Evolutionary conservation across 1,139 yeast genomes (phyloP).

Genomic region (Cylindricascospora bacillispora): DNA sequence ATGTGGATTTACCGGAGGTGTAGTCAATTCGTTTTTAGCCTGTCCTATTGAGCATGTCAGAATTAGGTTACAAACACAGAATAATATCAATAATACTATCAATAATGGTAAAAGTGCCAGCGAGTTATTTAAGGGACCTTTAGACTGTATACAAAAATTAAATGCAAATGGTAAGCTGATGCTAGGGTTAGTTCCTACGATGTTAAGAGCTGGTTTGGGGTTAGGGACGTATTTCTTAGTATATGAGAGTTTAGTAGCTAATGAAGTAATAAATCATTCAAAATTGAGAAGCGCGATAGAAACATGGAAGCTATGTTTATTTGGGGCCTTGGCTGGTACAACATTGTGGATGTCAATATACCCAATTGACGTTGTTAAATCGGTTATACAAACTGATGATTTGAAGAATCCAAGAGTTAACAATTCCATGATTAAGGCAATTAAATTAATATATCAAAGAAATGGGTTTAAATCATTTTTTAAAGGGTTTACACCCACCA

Average conservation of each 20-base stretch:
- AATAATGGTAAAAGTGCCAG: conserved; percentile 8
- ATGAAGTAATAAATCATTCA: conserved; percentile 33
- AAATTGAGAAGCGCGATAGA: conserved; percentile 51
- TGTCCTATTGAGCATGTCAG: conserved; percentile 90
- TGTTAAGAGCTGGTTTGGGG: conserved; percentile 74
- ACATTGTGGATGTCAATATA: conserved; percentile 72
- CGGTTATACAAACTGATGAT: conserved; percentile 75
- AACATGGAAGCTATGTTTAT: conserved; percentile 71
- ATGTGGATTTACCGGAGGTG: conserved; percentile 82
- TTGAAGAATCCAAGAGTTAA: conserved; percentile 34
- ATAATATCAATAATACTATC: conserved; percentile 29
- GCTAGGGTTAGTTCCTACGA: conserved; percentile 70
- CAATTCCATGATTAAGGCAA: conserved; percentile 35
- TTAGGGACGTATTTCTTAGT: conserved; percentile 82
- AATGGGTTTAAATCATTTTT: conserved; percentile 68
- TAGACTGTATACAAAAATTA: conserved; percentile 58
- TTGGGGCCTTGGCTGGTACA: conserved; percentile 80
- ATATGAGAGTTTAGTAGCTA: conserved; percentile 70
- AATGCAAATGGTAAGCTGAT: conserved; percentile 50
- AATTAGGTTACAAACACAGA: conserved; percentile 79
- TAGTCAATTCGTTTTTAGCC: conserved; percentile 78
- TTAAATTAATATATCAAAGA: conserved; percentile 37
- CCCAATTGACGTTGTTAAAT: conserved; percentile 78
- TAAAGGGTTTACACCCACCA: conserved; percentile 81
- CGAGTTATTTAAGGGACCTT: conserved; percentile 50